These are phyloP conservation scores for Alternaria gaisen DNA, from an alignment of 2,329 filamentous ascomycete species.

Conservation along the genomic window DNA sequence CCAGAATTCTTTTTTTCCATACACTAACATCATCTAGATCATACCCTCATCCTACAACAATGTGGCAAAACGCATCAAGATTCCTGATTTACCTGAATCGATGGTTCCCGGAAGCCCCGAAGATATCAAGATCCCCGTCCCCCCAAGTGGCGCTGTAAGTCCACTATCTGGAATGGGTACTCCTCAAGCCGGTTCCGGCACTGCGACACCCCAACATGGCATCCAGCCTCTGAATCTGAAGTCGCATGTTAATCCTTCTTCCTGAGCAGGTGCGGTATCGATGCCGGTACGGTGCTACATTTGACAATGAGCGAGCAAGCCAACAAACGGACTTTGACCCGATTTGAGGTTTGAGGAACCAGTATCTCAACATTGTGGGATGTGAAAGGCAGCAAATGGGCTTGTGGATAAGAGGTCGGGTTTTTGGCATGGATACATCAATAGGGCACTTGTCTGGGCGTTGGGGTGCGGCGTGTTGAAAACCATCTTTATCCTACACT, in stretches of 20 bases:
- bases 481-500: slow-evolving; percentile 3
- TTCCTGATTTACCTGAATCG: slow-evolving; percentile 71
- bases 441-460: background rate
- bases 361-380: background rate
- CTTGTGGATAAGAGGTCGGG: background rate
- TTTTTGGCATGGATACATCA: slow-evolving; percentile 2
- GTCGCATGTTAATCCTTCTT: slow-evolving; percentile 15
- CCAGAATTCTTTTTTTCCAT: background rate
- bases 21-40: slow-evolving; percentile 62
- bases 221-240: slow-evolving; percentile 14
- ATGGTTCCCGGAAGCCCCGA: slow-evolving; percentile 82
- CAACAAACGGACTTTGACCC: slow-evolving; percentile 32
- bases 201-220: slow-evolving; percentile 9
- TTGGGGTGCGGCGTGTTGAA: slow-evolving; percentile 2
- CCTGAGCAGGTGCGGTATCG: slow-evolving; percentile 18
- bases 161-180: slow-evolving; percentile 55
- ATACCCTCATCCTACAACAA: slow-evolving; percentile 98
- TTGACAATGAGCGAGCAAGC: slow-evolving; percentile 34
- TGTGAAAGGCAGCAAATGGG: background rate
- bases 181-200: slow-evolving; percentile 29
- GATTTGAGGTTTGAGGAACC: slow-evolving; percentile 3
- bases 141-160: slow-evolving; percentile 62
- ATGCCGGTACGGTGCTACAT: slow-evolving; percentile 29
- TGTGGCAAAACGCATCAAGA: slow-evolving; percentile 87
- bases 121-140: slow-evolving; percentile 80